Percentiles rank a stretch among this genome's conserved stretches.
Evolutionary conservation across 768 basidiomycete genomes (phyloP).

Genomic region (Suillus plorans): DNA sequence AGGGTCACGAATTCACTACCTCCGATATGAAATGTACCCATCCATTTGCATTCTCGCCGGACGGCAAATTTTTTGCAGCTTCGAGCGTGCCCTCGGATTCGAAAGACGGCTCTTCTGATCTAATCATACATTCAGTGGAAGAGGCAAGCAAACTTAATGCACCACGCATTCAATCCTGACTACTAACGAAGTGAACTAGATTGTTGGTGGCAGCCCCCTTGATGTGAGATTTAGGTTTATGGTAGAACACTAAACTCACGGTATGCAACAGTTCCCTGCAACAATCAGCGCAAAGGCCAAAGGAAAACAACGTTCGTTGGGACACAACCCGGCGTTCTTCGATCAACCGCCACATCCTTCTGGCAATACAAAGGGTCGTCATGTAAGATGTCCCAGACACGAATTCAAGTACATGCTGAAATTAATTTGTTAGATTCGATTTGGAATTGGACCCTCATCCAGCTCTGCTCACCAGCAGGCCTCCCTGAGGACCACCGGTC

Average conservation of each 20-base stretch:
- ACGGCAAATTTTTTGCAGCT: not conserved
- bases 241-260: not conserved
- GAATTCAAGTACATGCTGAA: not conserved
- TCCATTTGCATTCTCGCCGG: slow-evolving; percentile 3
- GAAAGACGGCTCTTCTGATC: not conserved
- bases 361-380: too few relatives aligned
- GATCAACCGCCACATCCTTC: not conserved
- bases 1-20: not conserved
- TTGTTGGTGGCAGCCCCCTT: not conserved
- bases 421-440: not conserved
- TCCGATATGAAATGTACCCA: not conserved
- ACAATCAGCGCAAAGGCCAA: not conserved
- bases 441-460: not conserved
- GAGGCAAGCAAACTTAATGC: not conserved
- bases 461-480: not conserved
- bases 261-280: not conserved
- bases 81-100: not conserved
- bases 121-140: not conserved
- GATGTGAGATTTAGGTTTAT: not conserved
- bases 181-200: not conserved
- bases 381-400: not conserved
- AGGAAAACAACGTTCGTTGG: not conserved
- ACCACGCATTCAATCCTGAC: not conserved
- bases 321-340: not conserved
- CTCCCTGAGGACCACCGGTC: not conserved